A percentile compares a stretch with the other conserved stretches of the same genome.
These are phyloP conservation scores for Coprinellus micaceus DNA, from an alignment of 768 basidiomycete species.

Conservation along the genomic window DNA sequence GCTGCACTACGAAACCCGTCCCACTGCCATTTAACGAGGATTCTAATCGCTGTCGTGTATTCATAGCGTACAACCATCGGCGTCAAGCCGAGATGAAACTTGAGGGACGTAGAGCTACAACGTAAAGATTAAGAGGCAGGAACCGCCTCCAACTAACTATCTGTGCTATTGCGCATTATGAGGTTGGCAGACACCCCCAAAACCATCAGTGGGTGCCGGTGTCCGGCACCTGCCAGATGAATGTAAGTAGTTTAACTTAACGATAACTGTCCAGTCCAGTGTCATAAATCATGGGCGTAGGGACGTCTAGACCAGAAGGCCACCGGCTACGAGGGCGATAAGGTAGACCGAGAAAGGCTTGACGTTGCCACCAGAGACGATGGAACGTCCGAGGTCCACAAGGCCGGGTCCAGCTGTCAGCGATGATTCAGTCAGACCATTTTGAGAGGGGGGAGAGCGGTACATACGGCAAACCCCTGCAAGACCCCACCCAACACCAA, in stretches of 20 bases:
- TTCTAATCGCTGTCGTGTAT: too few species aligned
- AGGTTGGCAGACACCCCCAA: too few species aligned
- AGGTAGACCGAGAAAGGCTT: conserved; percentile 41
- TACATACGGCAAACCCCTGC: conserved; percentile 60
- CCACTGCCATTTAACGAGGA: too few species aligned
- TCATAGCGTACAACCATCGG: too few species aligned
- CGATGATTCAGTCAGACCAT: background rate
- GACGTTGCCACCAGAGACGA: conserved; percentile 29
- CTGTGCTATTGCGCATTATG: too few species aligned
- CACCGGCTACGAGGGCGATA: conserved; percentile 35
- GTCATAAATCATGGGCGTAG: too few species aligned
- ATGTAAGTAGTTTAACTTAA: background rate
- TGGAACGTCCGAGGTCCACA: conserved; percentile 53
- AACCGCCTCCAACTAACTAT: too few species aligned
- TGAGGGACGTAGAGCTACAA: background rate
- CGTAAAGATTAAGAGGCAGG: background rate
- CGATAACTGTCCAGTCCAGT: conserved; percentile 11
- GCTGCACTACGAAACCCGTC: too few species aligned
- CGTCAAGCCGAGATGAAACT: too few species aligned
- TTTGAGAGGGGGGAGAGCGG: background rate
- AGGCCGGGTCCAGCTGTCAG: conserved; percentile 56
- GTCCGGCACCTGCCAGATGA: too few species aligned
- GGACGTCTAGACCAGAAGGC: conserved; percentile 23
- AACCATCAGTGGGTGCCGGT: too few species aligned
- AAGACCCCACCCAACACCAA: conserved; percentile 62